Percentiles rank a stretch among this genome's conserved stretches.
These are phyloP conservation scores for Pachyrhizus erosus DNA, from an alignment of 306 rosid genomes.

Conservation along the genomic window DNA sequence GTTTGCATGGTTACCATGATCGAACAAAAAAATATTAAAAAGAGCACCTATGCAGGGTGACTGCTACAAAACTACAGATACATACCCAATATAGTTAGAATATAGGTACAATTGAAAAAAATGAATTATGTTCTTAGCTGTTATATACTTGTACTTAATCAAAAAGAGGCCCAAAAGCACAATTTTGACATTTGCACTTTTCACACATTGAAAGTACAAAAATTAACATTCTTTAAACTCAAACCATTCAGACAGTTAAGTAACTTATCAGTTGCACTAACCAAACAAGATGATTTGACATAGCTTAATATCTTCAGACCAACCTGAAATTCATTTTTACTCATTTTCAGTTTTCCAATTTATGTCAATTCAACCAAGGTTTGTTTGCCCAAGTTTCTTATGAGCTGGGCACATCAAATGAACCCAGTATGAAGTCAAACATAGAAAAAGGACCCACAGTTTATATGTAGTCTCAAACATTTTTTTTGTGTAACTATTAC, in stretches of 20 bases:
- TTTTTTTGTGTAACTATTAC: background rate
- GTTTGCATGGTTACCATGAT: background rate
- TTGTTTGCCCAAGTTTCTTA: background rate
- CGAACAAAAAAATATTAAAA: background rate
- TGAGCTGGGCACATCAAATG: background rate
- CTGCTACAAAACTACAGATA: background rate
- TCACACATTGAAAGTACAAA: background rate
- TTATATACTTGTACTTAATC: background rate
- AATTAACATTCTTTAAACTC: background rate
- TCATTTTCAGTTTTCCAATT: background rate
- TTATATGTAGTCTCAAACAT: constrained; percentile 4
- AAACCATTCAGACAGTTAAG: background rate
- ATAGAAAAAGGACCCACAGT: background rate
- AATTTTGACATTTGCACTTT: background rate
- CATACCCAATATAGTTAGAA: background rate
- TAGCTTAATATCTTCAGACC: constrained; percentile 4
- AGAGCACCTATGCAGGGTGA: background rate
- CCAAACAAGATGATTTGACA: background rate
- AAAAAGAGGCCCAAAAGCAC: background rate
- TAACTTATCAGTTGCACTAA: background rate
- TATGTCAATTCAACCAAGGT: background rate
- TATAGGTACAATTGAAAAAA: background rate
- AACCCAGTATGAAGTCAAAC: background rate
- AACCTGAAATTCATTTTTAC: background rate
- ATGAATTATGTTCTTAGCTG: background rate